A percentile compares a stretch with the other conserved stretches of the same genome.
Evolutionary conservation across 345 rosid species (phyloP).

Genomic region (Triadica sebifera): DNA sequence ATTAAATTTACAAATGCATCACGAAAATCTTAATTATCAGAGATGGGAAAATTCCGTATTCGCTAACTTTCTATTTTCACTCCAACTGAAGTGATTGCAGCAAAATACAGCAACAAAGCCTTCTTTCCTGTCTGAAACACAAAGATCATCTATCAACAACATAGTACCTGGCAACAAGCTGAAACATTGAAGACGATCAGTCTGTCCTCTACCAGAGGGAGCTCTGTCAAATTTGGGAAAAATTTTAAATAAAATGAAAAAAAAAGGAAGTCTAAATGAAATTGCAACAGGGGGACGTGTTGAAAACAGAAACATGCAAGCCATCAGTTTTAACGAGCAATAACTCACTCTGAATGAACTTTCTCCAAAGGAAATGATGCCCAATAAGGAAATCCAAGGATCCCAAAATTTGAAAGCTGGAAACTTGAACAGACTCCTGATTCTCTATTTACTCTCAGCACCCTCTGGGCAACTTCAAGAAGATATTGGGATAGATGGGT

Average conservation of each 20-base stretch:
- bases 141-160: background rate
- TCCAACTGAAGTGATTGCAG: background rate
- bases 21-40: background rate
- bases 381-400: constrained; percentile 94
- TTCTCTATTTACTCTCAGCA: constrained; percentile 56
- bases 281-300: background rate
- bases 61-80: background rate
- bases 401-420: constrained; percentile 64
- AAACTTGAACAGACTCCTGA: constrained; percentile 60
- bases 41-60: background rate
- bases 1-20: background rate
- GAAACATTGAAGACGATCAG: constrained; percentile 52
- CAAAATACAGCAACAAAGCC: constrained; percentile 7
- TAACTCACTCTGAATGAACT: constrained; percentile 66
- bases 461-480: constrained; percentile 67
- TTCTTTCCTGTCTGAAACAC: background rate
- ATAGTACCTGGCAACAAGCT: constrained; percentile 73
- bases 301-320: background rate
- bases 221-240: constrained; percentile 47
- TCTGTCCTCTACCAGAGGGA: constrained; percentile 23
- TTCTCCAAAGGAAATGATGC: constrained; percentile 58
- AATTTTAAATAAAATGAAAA: background rate
- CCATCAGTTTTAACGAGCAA: background rate
- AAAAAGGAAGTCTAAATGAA: background rate
- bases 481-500: constrained; percentile 23